Evolutionary conservation across 768 basidiomycete species (phyloP).

Genomic region (Agrocybe chaxingu): DNA sequence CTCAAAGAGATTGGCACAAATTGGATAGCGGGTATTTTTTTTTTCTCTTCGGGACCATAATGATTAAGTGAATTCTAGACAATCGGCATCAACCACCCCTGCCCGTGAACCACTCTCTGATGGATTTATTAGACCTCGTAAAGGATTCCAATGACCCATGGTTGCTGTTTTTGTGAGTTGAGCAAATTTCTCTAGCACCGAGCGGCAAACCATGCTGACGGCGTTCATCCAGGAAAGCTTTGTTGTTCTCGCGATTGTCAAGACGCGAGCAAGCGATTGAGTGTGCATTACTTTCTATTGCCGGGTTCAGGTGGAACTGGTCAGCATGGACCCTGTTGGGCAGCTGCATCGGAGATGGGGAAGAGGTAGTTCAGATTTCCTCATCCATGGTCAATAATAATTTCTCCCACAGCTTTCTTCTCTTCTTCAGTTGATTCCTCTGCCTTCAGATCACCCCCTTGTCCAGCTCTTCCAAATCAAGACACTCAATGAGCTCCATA

Average conservation of each 20-base stretch:
- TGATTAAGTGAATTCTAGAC: constrained; percentile 34
- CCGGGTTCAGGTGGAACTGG: constrained; percentile 90
- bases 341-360: constrained; percentile 74
- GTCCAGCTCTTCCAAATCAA: constrained; percentile 80
- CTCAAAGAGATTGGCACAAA: constrained; percentile 83
- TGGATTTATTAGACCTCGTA: constrained; percentile 59
- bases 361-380: constrained; percentile 58
- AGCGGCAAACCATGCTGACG: constrained; percentile 4
- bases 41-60: not conserved
- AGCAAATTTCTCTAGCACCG: not conserved
- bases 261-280: constrained; percentile 87
- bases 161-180: constrained; percentile 74
- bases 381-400: constrained; percentile 12
- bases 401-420: constrained; percentile 38
- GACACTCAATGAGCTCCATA: constrained; percentile 85
- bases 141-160: constrained; percentile 69
- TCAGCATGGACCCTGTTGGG: constrained; percentile 85
- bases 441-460: constrained; percentile 44
- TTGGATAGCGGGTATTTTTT: constrained; percentile 56
- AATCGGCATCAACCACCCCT: constrained; percentile 66
- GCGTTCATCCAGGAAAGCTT: constrained; percentile 57
- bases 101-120: constrained; percentile 59
- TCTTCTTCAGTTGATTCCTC: constrained; percentile 44
- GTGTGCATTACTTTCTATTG: constrained; percentile 69
- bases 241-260: constrained; percentile 77